phyloP scores from a whole-genome alignment of 305 asterid species.

The Fraxinus velutina region DNA sequence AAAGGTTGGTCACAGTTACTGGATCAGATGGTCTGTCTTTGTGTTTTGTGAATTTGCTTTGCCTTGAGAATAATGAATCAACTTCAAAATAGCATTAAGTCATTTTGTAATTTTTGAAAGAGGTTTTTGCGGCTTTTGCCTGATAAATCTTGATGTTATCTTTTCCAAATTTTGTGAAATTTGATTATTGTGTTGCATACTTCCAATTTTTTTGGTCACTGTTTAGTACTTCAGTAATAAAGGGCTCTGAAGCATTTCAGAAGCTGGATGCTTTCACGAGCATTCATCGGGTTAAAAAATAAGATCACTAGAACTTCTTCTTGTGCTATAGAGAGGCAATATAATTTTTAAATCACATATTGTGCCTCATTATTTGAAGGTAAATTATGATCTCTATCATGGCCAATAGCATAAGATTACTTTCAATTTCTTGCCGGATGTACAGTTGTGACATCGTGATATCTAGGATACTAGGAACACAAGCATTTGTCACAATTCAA shows the following conservation, averaged over 20 bases:
- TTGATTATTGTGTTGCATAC: neutral
- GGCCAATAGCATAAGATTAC: neutral
- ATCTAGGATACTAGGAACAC: neutral
- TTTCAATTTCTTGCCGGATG: neutral
- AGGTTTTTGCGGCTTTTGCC: neutral
- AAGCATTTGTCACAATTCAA: neutral
- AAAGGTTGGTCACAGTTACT: conserved; percentile 1
- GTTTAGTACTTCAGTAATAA: neutral
- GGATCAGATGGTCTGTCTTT: conserved; percentile 3
- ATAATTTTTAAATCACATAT: neutral
- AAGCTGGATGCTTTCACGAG: neutral
- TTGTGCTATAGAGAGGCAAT: neutral
- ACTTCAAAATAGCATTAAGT: neutral
- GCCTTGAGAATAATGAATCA: conserved; percentile 8
- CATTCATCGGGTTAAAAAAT: neutral
- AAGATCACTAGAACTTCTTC: neutral
- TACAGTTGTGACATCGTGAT: neutral
- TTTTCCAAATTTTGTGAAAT: neutral
- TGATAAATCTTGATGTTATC: neutral
- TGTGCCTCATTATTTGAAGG: neutral
- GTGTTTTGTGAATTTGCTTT: conserved; percentile 8
- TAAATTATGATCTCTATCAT: neutral
- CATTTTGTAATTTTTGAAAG: neutral
- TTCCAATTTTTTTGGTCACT: neutral
- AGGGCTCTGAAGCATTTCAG: neutral